A percentile compares a stretch with the other conserved stretches of the same genome.
phyloP scores from a whole-genome alignment of 345 rosid species.

The Syzygium jambos region DNA sequence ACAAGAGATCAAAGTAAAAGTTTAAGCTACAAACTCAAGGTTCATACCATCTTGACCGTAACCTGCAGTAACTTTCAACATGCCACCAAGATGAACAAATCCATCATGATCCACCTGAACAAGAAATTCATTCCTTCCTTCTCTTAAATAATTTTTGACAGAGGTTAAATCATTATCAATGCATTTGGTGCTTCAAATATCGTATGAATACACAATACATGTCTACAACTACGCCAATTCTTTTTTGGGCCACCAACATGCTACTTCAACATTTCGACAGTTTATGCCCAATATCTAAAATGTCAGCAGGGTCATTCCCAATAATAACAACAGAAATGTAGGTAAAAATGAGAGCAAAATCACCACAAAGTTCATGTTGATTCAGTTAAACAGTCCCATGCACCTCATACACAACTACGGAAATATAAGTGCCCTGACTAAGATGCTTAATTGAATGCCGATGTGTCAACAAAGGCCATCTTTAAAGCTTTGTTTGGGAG shows the following conservation, averaged over 20 bases:
- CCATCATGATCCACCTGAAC: conserved; percentile 46
- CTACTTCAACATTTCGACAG: neutral
- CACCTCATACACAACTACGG: neutral
- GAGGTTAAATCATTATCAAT: neutral
- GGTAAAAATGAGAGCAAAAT: neutral
- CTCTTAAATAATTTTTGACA: neutral
- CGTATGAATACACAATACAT: neutral
- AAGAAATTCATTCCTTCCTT: neutral
- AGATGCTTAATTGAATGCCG: neutral
- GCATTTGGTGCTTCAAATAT: neutral
- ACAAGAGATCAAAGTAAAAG: neutral
- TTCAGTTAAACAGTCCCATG: neutral
- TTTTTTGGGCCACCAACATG: neutral
- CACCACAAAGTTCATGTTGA: neutral
- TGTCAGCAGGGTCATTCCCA: neutral
- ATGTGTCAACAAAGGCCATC: neutral
- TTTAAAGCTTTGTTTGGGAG: neutral
- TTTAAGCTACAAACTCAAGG: neutral
- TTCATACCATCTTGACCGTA: conserved; percentile 45
- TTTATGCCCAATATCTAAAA: neutral
- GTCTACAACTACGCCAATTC: neutral
- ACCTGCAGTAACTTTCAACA: conserved; percentile 50
- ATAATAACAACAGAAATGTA: neutral
- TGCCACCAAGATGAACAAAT: conserved; percentile 49
- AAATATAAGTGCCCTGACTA: neutral